Base-by-base conservation (phyloP, 345 rosid genomes). In the Hevea brasiliensis region DNA sequence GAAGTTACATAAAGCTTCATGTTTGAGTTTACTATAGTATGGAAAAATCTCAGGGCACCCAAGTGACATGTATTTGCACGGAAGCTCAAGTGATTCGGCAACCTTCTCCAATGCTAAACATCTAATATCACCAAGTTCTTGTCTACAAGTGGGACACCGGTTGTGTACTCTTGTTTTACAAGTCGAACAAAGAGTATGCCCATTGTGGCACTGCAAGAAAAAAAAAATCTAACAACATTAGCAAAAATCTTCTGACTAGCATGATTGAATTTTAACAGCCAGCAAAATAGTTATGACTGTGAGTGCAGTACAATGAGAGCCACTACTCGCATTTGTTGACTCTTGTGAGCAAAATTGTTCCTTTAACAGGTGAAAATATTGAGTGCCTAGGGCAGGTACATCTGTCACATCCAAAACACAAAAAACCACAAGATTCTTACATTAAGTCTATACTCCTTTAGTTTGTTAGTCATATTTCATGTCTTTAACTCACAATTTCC, bases 111-210 rank as follows among this genome's bases (percentile, higher is more conserved):
- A 72, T 26, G 97, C 97, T 59, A 92, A 82, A 82, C 98, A 92
- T 74, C 98, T 90, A 55, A 92, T 89, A 76, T 94, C 98, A n/a
- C 97, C 97, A 32, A 94, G 97, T 88, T 94, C 98, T 82, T 92
- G 97, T 81, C 98, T 84, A 79, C 98, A 94, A 54, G 97, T 94
- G 24, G 98, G 97, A 57, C 98, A 94, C 29, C 97, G 87, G 70
- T 92, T 94, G 65, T 90, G 97, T 42, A 90, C 98, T 80, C 92
- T 84, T 59, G 79, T 85, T 86, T 94, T 94, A 84, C 98, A 92
- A 55, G 91, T 89, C 61, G 97, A 94, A 79, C 98, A 94, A 15
- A 94, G 91, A 13, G 98, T 94, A 77, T 92, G 98, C 35, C 98
- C 98, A 73, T 94, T 92, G 81, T 89, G 98, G 81, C 98, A 94